A percentile compares a stretch with the other conserved stretches of the same genome.
Conservation (phyloP, 306 rosid genomes). For the Alnus rubra region DNA sequence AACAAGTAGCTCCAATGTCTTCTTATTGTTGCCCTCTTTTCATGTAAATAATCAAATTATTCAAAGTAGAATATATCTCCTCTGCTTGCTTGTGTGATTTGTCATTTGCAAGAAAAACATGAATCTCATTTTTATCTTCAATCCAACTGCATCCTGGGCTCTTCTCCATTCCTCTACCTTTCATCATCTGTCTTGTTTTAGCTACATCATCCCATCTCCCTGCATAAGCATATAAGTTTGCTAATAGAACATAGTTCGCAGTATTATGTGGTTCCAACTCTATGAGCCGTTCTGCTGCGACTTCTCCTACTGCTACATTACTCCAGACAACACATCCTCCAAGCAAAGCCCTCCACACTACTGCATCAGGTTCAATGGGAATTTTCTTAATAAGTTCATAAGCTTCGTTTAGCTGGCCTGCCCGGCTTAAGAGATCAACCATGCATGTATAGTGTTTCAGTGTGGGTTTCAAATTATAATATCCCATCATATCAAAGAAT, state of each 20-base stretch:
- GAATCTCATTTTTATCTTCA: constrained; percentile 55
- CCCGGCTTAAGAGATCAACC: constrained; percentile 63
- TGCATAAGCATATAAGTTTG: constrained; percentile 52
- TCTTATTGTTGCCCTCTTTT: constrained; percentile 11
- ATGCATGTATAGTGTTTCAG: constrained; percentile 63
- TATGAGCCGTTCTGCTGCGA: constrained; percentile 49
- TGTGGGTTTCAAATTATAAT: constrained; percentile 43
- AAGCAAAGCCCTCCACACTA: constrained; percentile 53
- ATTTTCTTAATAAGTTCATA: constrained; percentile 40
- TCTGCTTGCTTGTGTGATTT: constrained; percentile 37
- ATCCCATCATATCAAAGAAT: constrained; percentile 46
- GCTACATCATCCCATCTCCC: constrained; percentile 50
- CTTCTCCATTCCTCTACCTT: constrained; percentile 46
- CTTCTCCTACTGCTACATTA: constrained; percentile 46
- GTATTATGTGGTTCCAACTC: constrained; percentile 55
- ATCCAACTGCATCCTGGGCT: constrained; percentile 74
- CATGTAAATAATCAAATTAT: constrained; percentile 36
- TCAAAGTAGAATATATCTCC: constrained; percentile 43
- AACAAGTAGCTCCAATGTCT: neutral
- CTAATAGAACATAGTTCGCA: constrained; percentile 48
- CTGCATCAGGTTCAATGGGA: constrained; percentile 60
- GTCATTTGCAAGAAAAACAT: constrained; percentile 57
- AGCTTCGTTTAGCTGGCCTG: constrained; percentile 43
- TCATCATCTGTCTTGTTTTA: constrained; percentile 49
- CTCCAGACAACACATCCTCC: constrained; percentile 54